Evolutionary conservation across 2,329 filamentous ascomycete genomes (phyloP), one percentile per base, ranked within the genome.

Genomic region (Penicillium psychrosexuale): DNA sequence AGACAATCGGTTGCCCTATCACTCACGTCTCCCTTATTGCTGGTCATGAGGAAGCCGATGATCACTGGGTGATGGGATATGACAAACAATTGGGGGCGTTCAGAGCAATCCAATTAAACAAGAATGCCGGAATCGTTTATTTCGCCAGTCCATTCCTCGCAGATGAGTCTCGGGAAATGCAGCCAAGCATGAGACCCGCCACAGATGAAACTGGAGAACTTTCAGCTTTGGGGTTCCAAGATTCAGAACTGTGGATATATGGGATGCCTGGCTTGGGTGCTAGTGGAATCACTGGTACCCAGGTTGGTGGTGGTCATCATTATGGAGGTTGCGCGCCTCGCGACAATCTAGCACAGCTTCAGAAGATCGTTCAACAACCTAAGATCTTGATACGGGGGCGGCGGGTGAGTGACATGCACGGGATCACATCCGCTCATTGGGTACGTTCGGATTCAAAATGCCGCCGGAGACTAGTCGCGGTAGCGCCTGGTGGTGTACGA

Each of bases 31-130:
- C 88, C 1, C 72, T 93, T 43, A 76, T 93, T 15, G 74, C 77
- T 19, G 69, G 70, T 33, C 74, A 75, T 52, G 71, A 71, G n/a
- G 77, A 78, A 55, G 69, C 71, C 36, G 89, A 91, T 69, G 84
- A 87, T 27, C 82, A 78, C 57, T 93, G 88, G 88, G 83, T 89
- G 0, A 88, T 93, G 62, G 87, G 88, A 1, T 93, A 91, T 64
- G 89, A 93, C 66, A 79, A 84, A 58, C 85, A 85, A 58, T 87
- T 91, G 54, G 87, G 90, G 70, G 89, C 87, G 0, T 93, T 93
- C 69, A 83, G 88, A 56, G 87, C 89, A 22, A 87, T 92, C 27
- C 83, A 87, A 39, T 84, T 89, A 49, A 88, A 90, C 65, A 87
- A 91, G 62, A 82, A 86, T 45, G 89, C 89, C 60, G 89, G 89